Evolutionary conservation across 73 alveolate genomes (phyloP).

Genomic region (Tetrahymena elliotti): DNA sequence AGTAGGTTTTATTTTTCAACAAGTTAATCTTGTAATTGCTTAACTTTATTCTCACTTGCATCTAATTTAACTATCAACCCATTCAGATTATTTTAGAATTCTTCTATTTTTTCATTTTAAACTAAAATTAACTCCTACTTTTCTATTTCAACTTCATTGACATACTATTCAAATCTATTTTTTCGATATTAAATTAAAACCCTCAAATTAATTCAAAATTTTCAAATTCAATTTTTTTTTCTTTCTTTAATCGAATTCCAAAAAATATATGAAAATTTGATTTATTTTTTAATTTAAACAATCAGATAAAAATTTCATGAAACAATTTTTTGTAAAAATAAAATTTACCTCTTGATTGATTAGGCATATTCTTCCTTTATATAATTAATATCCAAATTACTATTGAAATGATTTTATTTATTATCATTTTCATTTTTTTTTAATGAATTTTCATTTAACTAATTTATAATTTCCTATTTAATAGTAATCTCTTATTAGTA

Average conservation of each 20-base stretch:
- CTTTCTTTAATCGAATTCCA: too few species aligned
- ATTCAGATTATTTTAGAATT: background rate
- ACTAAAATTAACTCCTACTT: background rate
- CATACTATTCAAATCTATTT: background rate
- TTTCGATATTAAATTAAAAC: too few species aligned
- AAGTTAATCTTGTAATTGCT: background rate
- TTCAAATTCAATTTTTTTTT: too few species aligned
- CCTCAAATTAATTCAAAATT: too few species aligned
- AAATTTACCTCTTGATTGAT: background rate
- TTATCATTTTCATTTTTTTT: background rate
- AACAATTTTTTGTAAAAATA: too few species aligned
- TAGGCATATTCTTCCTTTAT: background rate
- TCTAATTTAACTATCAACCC: background rate
- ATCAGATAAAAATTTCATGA: too few species aligned
- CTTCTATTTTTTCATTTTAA: background rate
- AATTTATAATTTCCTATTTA: background rate
- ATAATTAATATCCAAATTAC: background rate
- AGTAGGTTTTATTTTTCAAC: background rate
- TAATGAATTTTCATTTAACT: background rate
- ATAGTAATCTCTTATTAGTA: background rate
- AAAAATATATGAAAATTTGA: too few species aligned
- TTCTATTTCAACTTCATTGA: background rate
- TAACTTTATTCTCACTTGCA: background rate
- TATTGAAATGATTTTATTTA: background rate
- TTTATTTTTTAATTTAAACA: too few species aligned